A percentile compares a stretch with the other conserved stretches of the same genome.
Evolutionary conservation across 1,284 basidiomycete genomes (phyloP).

Genomic region (Malassezia pachydermatis): DNA sequence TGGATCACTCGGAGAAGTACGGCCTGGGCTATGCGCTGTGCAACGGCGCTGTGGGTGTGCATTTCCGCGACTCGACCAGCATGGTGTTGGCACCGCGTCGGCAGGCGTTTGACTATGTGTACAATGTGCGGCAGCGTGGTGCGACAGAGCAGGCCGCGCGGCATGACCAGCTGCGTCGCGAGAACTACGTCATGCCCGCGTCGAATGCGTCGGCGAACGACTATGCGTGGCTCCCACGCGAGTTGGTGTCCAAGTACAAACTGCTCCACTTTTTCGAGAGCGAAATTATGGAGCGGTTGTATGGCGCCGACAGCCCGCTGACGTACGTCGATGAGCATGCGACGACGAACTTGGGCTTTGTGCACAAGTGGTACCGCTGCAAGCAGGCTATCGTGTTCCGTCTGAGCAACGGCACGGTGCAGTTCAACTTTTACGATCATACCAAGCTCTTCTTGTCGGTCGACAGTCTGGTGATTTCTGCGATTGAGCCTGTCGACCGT

Average conservation of each 20-base stretch:
- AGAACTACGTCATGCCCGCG: conserved; percentile 25
- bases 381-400: conserved; percentile 95
- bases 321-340: conserved; percentile 71
- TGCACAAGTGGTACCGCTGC: conserved; percentile 89
- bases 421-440: conserved; percentile 99
- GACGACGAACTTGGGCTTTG: conserved; percentile 77
- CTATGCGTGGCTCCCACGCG: conserved; percentile 20
- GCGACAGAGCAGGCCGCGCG: neutral
- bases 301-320: conserved; percentile 58
- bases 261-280: conserved; percentile 42
- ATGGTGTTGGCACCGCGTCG: conserved; percentile 74
- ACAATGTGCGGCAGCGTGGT: conserved; percentile 22
- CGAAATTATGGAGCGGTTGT: conserved; percentile 44
- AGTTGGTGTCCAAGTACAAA: conserved; percentile 30
- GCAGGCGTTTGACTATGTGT: conserved; percentile 52
- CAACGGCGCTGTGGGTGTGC: conserved; percentile 83
- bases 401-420: conserved; percentile 80
- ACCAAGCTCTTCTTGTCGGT: conserved; percentile 81
- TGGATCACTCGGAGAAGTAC: conserved; percentile 96
- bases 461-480: conserved; percentile 65
- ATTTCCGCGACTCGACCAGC: conserved; percentile 89
- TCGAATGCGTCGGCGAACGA: neutral
- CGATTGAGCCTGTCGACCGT: conserved; percentile 54
- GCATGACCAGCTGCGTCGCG: conserved; percentile 30
- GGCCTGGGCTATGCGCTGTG: conserved; percentile 95